Conservation (phyloP, 2,329 filamentous ascomycete genomes). For the Alternaria atra region DNA sequence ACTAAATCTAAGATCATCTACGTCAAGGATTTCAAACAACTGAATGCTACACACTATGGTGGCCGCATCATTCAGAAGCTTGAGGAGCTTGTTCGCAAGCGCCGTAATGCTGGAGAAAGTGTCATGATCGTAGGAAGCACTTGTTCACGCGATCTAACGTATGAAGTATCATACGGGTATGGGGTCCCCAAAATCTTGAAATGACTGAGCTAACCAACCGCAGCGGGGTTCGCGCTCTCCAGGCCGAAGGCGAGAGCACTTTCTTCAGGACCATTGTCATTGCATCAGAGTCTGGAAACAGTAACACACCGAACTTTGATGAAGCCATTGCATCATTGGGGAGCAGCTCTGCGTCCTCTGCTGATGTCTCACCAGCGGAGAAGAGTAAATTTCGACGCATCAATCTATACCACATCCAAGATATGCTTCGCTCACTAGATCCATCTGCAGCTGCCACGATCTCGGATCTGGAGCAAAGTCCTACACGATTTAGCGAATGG, state of each 20-base stretch:
- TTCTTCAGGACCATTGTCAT: slow-evolving; percentile 50
- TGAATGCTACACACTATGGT: slow-evolving; percentile 75
- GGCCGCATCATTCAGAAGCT: slow-evolving; percentile 74
- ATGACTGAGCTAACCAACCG: slow-evolving; percentile 12
- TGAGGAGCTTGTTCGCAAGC: slow-evolving; percentile 73
- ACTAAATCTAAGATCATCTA: slow-evolving; percentile 73
- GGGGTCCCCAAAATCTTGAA: neutral
- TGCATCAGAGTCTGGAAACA: slow-evolving; percentile 27
- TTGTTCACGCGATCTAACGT: slow-evolving; percentile 60
- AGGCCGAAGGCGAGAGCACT: slow-evolving; percentile 50
- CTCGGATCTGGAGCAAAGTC: slow-evolving; percentile 33
- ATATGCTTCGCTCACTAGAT: slow-evolving; percentile 64
- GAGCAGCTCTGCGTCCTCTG: slow-evolving; percentile 5
- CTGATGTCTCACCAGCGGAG: slow-evolving; percentile 26
- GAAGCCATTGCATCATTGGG: slow-evolving; percentile 20
- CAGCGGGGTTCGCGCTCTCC: slow-evolving; percentile 56
- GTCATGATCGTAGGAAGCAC: slow-evolving; percentile 85
- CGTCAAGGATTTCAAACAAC: slow-evolving; percentile 81
- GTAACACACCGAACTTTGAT: slow-evolving; percentile 20
- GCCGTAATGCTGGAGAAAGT: slow-evolving; percentile 74
- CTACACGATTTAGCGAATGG: slow-evolving; percentile 29
- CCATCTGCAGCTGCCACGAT: slow-evolving; percentile 40
- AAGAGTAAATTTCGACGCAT: slow-evolving; percentile 55
- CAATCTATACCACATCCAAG: slow-evolving; percentile 71
- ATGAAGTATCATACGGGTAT: slow-evolving; percentile 51